Evolutionary conservation across 176 grass and related monocot genomes (phyloP).

Genomic region (Musa troglodytarum): DNA sequence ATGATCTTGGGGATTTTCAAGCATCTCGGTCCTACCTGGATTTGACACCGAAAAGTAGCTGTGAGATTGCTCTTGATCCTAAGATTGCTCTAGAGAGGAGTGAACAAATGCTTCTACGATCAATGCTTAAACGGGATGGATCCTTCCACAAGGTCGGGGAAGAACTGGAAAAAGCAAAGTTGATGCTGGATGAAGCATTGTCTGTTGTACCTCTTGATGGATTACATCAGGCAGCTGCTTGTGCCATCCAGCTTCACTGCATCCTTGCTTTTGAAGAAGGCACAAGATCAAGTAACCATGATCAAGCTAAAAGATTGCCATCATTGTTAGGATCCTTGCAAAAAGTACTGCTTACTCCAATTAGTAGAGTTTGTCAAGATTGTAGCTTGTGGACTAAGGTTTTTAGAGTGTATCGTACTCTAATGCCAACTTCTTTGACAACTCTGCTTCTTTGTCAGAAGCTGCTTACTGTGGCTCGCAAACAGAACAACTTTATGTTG

Average conservation of each 20-base stretch:
- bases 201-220: constrained; percentile 77
- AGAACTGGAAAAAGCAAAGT: constrained; percentile 70
- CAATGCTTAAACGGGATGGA: constrained; percentile 64
- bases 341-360: constrained; percentile 44
- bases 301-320: constrained; percentile 35
- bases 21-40: constrained; percentile 86
- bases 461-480: constrained; percentile 70
- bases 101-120: constrained; percentile 83
- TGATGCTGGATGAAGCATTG: constrained; percentile 81
- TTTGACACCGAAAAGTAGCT: constrained; percentile 84
- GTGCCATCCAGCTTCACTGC: constrained; percentile 69
- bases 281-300: constrained; percentile 29
- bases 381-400: constrained; percentile 88
- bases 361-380: constrained; percentile 58
- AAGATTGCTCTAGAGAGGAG: constrained; percentile 90
- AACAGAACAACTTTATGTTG: constrained; percentile 82
- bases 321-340: constrained; percentile 48
- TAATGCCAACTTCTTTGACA: constrained; percentile 51
- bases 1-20: constrained; percentile 77
- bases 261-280: constrained; percentile 81
- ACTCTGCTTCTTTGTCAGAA: constrained; percentile 75
- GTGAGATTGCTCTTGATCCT: constrained; percentile 77
- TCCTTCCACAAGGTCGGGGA: constrained; percentile 32
- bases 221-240: constrained; percentile 55
- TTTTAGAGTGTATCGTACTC: constrained; percentile 63